Evolutionary conservation across 1,284 basidiomycete genomes (phyloP), one percentile per base, ranked within the genome.

Genomic region (Sanghuangporus weigelae): DNA sequence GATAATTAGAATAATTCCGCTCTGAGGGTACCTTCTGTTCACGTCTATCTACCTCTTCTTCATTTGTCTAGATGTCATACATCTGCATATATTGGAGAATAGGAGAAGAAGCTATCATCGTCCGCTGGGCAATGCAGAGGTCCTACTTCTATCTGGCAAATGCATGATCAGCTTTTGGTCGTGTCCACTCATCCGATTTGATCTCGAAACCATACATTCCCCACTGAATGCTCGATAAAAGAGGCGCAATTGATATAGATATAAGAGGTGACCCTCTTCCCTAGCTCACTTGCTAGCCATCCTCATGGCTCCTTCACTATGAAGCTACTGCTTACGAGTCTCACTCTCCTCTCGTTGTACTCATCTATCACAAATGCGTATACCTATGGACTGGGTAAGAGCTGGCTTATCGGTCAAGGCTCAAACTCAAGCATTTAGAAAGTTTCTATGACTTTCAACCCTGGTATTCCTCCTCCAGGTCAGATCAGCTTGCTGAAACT

Each of bases 311-410:
- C 53, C 7, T 19, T 54, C 40, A 53, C 21, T 8, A 60, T 60
- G 59, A 60, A 51, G 36, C 49, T 57, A 31, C 14, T n/a, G 8
- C 46, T 61, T 23, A 19, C 26, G 14, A 16, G 10, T 44, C 46
- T 57, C 12, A 19, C 46, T 6, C 19, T 64, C n/a, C 8, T 39
- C 10, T 36, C 4, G 40, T 21, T 62, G 26, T 39, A 11, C 21
- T 16, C 46, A 16, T 46, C 26, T 31, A 31, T 46, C 44, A 57
- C 36, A 2, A 49, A 54, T 14, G 60, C 56, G 26, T 42, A 62
- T 49, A 62, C 57, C 7, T 65, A 62, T 49, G 64, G 64, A 8
- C 44, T 62, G 3, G 64, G 64, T 35, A 65, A 54, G 49, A 65
- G 64, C 26, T 62, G 55, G 60, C 58, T 56, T 42, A 54, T 65